These are phyloP conservation scores for Lentinula edodes DNA, from an alignment of 768 basidiomycete species.

Conservation along the genomic window DNA sequence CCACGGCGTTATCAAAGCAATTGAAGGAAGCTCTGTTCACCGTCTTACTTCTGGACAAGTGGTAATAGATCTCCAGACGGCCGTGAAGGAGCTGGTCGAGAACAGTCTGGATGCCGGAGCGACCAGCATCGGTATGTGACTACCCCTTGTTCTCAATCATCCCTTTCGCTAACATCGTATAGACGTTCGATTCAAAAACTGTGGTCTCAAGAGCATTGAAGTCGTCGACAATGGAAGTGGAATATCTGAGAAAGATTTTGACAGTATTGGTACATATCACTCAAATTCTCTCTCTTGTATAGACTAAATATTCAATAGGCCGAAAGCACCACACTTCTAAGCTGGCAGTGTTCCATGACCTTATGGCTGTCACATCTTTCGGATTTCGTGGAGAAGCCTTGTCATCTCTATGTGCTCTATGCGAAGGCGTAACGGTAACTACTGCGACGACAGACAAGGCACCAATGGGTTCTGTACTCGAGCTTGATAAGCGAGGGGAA, in stretches of 20 bases:
- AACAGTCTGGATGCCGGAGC: slow-evolving; percentile 94
- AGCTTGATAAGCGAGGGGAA: slow-evolving; percentile 63
- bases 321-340: slow-evolving; percentile 96
- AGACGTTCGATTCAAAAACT: slow-evolving; percentile 90
- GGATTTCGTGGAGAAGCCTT: slow-evolving; percentile 97
- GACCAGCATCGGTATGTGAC: slow-evolving; percentile 63
- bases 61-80: slow-evolving; percentile 87
- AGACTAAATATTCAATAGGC: slow-evolving; percentile 33
- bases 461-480: slow-evolving; percentile 77
- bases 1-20: slow-evolving; percentile 40
- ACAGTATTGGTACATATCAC: slow-evolving; percentile 56
- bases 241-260: slow-evolving; percentile 72
- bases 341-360: slow-evolving; percentile 67
- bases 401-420: slow-evolving; percentile 85
- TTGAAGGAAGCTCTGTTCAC: slow-evolving; percentile 78
- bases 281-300: neutral
- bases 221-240: slow-evolving; percentile 92
- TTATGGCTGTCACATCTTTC: slow-evolving; percentile 71
- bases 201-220: slow-evolving; percentile 78
- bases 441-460: slow-evolving; percentile 69
- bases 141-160: neutral
- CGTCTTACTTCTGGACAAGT: slow-evolving; percentile 93
- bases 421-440: slow-evolving; percentile 60
- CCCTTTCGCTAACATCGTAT: neutral
- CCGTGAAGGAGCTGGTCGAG: slow-evolving; percentile 94